Conservation (phyloP, 257 asterid genomes). For the Eustoma russellianum region DNA sequence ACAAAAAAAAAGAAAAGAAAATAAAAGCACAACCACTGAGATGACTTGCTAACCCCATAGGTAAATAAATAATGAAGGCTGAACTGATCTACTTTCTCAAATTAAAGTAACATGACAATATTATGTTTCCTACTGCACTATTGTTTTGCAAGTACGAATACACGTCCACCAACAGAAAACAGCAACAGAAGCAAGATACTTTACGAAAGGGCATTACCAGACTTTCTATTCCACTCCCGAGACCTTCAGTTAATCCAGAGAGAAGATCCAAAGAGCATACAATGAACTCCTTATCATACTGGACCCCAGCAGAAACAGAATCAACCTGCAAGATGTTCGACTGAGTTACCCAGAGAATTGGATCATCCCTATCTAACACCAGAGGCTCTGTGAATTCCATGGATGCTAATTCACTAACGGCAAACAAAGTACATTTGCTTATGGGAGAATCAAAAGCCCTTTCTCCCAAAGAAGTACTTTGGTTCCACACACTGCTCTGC, state of each 20-base stretch:
- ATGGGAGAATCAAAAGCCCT: background rate
- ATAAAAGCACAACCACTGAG: no score
- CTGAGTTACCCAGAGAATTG: background rate
- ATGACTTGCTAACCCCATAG: no score
- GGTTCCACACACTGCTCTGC: no score
- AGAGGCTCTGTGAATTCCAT: background rate
- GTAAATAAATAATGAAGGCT: no score
- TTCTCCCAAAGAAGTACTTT: no score
- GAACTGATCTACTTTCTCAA: background rate
- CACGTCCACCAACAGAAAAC: background rate
- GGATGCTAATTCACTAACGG: background rate
- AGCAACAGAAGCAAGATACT: background rate
- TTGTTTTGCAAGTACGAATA: background rate
- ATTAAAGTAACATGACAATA: background rate
- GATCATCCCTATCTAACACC: no score
- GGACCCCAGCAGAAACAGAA: conserved; percentile 76
- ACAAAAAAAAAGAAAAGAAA: no score
- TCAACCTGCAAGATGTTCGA: conserved; percentile 47
- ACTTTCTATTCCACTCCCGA: conserved; percentile 92
- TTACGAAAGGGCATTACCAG: conserved; percentile 48
- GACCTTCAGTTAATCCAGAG: conserved; percentile 98
- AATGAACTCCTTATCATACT: conserved; percentile 81
- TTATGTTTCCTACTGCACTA: background rate
- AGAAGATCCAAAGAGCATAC: conserved; percentile 98
- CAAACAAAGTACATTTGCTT: background rate